Conservation (phyloP, 202 grass and related monocot genomes). For the Cymbopogon flexuosus region DNA sequence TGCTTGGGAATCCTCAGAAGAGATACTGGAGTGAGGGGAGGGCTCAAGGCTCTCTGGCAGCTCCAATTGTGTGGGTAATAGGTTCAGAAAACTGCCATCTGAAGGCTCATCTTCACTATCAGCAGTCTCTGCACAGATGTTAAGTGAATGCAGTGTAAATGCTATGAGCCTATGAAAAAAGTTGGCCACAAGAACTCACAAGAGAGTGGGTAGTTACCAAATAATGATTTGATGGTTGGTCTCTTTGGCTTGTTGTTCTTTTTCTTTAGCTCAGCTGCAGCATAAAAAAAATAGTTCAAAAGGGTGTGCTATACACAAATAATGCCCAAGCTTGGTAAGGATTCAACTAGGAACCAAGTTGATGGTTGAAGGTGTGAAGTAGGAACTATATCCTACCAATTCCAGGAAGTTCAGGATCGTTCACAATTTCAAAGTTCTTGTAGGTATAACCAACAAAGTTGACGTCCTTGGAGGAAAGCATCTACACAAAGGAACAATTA, state of each 20-base stretch:
- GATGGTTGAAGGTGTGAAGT: neutral
- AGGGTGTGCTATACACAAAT: neutral
- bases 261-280: constrained; percentile 69
- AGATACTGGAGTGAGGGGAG: constrained; percentile 62
- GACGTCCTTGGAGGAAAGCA: constrained; percentile 68
- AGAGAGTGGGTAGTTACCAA: constrained; percentile 41
- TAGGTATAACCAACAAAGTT: constrained; percentile 75
- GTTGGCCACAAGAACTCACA: neutral
- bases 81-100: constrained; percentile 61
- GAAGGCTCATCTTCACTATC: constrained; percentile 45
- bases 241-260: constrained; percentile 59
- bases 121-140: constrained; percentile 44
- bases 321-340: neutral
- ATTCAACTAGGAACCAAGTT: neutral
- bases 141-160: constrained; percentile 16
- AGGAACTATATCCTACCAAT: constrained; percentile 43
- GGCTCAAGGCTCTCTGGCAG: constrained; percentile 48
- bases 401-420: constrained; percentile 60
- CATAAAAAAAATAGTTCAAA: constrained; percentile 13
- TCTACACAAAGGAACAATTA: constrained; percentile 31
- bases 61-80: constrained; percentile 60
- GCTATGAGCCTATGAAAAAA: neutral
- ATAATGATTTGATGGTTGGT: constrained; percentile 74
- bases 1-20: constrained; percentile 60
- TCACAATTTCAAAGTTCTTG: constrained; percentile 77